phyloP scores from a whole-genome alignment of 495 filamentous ascomycete genomes.

The Recurvomyces mirabilis region DNA sequence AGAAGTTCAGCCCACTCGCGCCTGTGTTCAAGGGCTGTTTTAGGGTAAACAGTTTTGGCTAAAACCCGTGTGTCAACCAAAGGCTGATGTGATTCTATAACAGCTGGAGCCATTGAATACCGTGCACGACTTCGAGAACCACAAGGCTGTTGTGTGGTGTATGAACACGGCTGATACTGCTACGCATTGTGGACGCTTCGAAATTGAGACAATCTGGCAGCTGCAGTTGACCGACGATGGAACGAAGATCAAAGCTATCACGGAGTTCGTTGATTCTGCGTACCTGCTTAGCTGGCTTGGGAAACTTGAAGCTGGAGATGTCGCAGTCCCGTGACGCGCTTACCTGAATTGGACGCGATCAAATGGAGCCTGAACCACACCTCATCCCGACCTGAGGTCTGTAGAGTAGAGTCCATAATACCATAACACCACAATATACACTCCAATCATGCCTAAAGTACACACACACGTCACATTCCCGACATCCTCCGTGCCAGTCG shows the following conservation, averaged over 20 bases:
- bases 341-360: too few relatives aligned
- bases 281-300: background rate
- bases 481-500: too few relatives aligned
- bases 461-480: too few relatives aligned
- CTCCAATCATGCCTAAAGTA: too few relatives aligned
- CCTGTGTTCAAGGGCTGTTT: background rate
- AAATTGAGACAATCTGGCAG: background rate
- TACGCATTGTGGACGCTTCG: background rate
- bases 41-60: too few relatives aligned
- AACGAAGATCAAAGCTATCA: background rate
- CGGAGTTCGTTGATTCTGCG: background rate
- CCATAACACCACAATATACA: too few relatives aligned
- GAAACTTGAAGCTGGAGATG: too few relatives aligned
- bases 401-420: too few relatives aligned
- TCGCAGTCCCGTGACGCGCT: too few relatives aligned
- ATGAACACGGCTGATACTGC: background rate
- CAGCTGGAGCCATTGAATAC: background rate
- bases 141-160: background rate
- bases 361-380: too few relatives aligned
- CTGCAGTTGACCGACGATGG: background rate
- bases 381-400: too few relatives aligned
- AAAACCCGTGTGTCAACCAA: background rate
- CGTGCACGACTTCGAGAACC: background rate
- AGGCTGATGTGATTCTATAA: background rate
- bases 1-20: background rate